Base-by-base conservation (phyloP, 768 basidiomycete genomes). In the Fistulinella prunicolor region DNA sequence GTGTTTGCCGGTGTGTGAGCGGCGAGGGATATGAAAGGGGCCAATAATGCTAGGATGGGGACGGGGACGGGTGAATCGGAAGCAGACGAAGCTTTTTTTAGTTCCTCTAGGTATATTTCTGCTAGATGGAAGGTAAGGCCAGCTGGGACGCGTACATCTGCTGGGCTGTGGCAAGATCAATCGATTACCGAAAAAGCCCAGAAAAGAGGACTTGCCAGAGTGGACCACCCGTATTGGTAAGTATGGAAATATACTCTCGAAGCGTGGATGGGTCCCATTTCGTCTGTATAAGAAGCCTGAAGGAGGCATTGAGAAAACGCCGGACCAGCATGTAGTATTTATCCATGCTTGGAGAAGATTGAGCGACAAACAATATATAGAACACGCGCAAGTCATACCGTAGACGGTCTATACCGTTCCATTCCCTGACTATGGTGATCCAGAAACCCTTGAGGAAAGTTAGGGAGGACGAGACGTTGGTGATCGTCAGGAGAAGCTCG, bases 301-400 rank as follows among this genome's bases (percentile, higher is more conserved):
- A 94, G 1, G 86, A 80, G 1, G 86, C 90, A 59, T 94, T 89
- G 45, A 89, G 76, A 61, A 92, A 97, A 54, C 86, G 79, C 49
- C 95, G 79, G 49, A 97, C 82, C 38, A 99, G 85, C 83, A 97
- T 85, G 64, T 95, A 94, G 66, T 90, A 98, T 67, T 99, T 99
- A 77, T 99, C 95, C 65, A 97, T 83, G 57, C 94, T 96, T 59
- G 10, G 22, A 29, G 42, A 47, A 14, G 42, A 23, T 46, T 50
- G 29, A 48, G 50, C 32, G 19, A 12, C 35, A 16, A 28, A 21
- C 32, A 34, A 4, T 46, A 28, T 2, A 37, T 8, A 16, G 6
- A 20, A 26, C 20, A 30, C 5, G 34, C 12, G 24, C 8, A 29
- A 7, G 28, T 65, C 81, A 54, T 53, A 95, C 94, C 95, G 74